Evolutionary conservation across 306 rosid genomes (phyloP).

Genomic region (Medicago ruthenica): DNA sequence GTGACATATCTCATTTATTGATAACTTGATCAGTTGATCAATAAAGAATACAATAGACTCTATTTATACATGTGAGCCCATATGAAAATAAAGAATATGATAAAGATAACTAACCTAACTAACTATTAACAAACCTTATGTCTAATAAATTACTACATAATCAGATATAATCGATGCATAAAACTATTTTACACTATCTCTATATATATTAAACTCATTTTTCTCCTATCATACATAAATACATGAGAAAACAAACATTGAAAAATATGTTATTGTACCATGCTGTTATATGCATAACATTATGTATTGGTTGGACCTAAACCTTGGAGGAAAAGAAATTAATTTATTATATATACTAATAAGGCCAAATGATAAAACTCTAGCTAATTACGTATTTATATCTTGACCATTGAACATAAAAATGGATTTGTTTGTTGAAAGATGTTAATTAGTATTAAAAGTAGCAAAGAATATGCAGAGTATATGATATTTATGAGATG

Average conservation of each 20-base stretch:
- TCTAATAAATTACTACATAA: background rate
- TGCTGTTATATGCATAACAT: background rate
- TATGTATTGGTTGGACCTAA: background rate
- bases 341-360: background rate
- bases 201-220: background rate
- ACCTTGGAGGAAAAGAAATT: background rate
- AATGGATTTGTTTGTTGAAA: background rate
- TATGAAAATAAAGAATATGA: no score
- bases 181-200: no score
- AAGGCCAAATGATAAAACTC: background rate
- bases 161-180: background rate
- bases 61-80: no score
- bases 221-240: background rate
- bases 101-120: background rate
- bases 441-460: background rate
- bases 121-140: background rate
- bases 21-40: no score
- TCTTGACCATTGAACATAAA: background rate
- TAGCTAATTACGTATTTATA: background rate
- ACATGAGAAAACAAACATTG: background rate
- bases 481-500: background rate
- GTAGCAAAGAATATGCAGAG: background rate
- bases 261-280: background rate
- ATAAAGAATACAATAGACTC: no score
- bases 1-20: background rate